Conservation (phyloP, 169 alveolate species). For the Miamiensis avidus region DNA sequence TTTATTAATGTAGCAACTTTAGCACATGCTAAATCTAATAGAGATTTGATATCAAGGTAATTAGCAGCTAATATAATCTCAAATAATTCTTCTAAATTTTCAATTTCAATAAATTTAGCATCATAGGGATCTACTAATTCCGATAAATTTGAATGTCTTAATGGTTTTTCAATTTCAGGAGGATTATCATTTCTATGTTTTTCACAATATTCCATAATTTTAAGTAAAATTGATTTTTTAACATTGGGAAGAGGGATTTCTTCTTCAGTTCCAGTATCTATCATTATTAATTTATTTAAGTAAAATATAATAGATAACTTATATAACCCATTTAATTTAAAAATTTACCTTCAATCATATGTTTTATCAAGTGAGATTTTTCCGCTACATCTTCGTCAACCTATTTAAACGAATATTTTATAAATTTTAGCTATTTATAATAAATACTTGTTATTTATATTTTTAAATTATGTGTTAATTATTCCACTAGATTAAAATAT, state of each 20-base stretch:
- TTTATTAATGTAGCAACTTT: constrained; percentile 95
- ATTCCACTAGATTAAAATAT: too few relatives aligned
- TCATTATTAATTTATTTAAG: neutral
- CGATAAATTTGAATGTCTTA: constrained; percentile 81
- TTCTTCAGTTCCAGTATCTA: constrained; percentile 90
- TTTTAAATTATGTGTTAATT: too few relatives aligned
- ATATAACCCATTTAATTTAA: neutral
- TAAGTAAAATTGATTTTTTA: constrained; percentile 84
- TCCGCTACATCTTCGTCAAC: constrained; percentile 85
- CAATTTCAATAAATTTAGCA: constrained; percentile 91
- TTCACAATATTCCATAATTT: constrained; percentile 91
- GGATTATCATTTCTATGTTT: constrained; percentile 91
- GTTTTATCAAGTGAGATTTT: constrained; percentile 86
- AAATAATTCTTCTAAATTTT: constrained; percentile 87
- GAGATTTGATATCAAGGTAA: constrained; percentile 92
- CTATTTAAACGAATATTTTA: neutral
- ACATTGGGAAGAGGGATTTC: constrained; percentile 94
- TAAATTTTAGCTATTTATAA: too few relatives aligned
- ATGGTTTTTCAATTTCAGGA: constrained; percentile 94
- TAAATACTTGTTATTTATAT: too few relatives aligned
- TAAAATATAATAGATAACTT: constrained; percentile 22
- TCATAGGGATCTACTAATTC: constrained; percentile 91
- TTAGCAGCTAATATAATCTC: constrained; percentile 94
- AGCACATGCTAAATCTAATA: constrained; percentile 93
- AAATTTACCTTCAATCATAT: constrained; percentile 87